A percentile compares a stretch with the other conserved stretches of the same genome.
phyloP scores from a whole-genome alignment of 257 asterid genomes.

The Lithospermum erythrorhizon region DNA sequence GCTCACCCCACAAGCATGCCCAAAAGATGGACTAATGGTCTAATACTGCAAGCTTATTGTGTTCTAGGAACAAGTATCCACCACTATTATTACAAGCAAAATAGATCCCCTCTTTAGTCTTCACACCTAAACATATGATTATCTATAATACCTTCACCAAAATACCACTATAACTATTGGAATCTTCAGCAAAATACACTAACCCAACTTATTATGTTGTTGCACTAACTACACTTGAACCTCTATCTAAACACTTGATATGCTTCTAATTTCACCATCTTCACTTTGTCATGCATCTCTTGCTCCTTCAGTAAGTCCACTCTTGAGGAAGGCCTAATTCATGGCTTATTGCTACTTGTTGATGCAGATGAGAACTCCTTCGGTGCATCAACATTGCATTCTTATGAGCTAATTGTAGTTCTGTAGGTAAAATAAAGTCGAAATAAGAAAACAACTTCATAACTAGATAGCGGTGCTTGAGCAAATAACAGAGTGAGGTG shows the following conservation, averaged over 20 bases:
- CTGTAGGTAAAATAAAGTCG: slow-evolving; percentile 12
- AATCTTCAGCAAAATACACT: background rate
- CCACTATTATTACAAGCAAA: slow-evolving; percentile 2
- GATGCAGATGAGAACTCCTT: slow-evolving; percentile 12
- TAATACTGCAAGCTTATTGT: background rate
- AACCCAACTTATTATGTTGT: background rate
- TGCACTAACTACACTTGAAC: background rate
- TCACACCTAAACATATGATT: background rate
- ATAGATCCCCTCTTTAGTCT: background rate
- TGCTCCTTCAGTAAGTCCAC: slow-evolving; percentile 17
- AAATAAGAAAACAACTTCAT: background rate
- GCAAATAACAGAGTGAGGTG: background rate
- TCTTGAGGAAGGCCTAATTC: slow-evolving; percentile 24
- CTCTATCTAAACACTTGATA: background rate
- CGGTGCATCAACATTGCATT: slow-evolving; percentile 31
- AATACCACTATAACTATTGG: background rate
- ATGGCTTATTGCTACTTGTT: slow-evolving; percentile 17
- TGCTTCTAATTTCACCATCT: background rate
- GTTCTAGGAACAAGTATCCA: background rate
- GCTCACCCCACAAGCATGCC: too few relatives aligned
- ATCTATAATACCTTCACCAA: background rate
- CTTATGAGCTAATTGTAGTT: slow-evolving; percentile 34
- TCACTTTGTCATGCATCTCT: too few relatives aligned
- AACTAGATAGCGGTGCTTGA: too few relatives aligned
- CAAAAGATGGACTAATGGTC: too few relatives aligned